Conservation (phyloP, 306 rosid genomes). For the Lablab purpureus region DNA sequence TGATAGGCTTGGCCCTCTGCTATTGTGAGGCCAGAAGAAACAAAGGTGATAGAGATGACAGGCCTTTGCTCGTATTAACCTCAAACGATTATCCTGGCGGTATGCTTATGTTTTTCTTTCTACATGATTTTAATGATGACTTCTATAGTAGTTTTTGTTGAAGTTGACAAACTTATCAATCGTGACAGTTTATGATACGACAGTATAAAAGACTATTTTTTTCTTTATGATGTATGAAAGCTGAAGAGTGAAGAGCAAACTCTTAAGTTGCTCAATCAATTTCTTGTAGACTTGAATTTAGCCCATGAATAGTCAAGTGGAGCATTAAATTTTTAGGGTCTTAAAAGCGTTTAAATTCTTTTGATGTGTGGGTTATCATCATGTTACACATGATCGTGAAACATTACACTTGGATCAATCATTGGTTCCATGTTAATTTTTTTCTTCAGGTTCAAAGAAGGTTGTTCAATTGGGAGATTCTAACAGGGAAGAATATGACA, state of each 20-base stretch:
- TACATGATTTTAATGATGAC: background rate
- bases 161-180: too few relatives aligned
- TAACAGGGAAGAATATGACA: slow-evolving; percentile 44
- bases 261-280: background rate
- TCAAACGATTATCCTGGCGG: slow-evolving; percentile 59
- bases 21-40: slow-evolving; percentile 35
- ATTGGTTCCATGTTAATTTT: slow-evolving; percentile 1
- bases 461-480: slow-evolving; percentile 54
- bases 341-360: background rate
- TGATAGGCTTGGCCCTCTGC: slow-evolving; percentile 56
- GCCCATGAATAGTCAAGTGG: background rate
- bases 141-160: too few relatives aligned
- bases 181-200: too few relatives aligned
- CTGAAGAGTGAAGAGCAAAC: background rate
- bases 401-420: slow-evolving; percentile 30
- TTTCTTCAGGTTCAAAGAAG: slow-evolving; percentile 59
- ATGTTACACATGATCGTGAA: slow-evolving; percentile 4
- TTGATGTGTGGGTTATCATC: background rate
- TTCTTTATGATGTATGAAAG: background rate
- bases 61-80: slow-evolving; percentile 59
- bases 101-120: slow-evolving; percentile 46
- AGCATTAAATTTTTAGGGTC: background rate
- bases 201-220: background rate
- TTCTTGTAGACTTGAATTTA: too few relatives aligned
- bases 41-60: slow-evolving; percentile 55